phyloP scores from a whole-genome alignment of 495 filamentous ascomycete genomes.

The Penicillium antarcticum region DNA sequence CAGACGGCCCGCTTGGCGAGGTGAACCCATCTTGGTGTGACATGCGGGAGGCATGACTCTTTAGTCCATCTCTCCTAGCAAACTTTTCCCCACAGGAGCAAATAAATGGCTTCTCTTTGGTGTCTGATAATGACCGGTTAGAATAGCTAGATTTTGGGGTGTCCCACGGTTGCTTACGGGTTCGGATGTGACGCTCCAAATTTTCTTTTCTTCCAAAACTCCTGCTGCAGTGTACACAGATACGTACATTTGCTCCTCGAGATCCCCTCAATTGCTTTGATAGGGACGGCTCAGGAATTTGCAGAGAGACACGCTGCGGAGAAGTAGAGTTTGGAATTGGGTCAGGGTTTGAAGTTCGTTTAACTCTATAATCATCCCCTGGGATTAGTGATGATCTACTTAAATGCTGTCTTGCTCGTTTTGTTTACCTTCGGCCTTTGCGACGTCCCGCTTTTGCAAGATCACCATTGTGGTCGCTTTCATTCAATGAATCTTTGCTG shows the following conservation, averaged over 20 bases:
- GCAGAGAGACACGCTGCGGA: too few species aligned
- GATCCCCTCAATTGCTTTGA: conserved; percentile 21
- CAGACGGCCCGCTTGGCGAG: conserved; percentile 32
- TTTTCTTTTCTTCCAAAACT: conserved; percentile 43
- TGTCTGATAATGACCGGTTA: conserved; percentile 35
- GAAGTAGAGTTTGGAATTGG: too few species aligned
- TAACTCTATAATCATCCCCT: too few species aligned
- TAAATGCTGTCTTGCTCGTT: too few species aligned
- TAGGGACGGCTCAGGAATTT: conserved; percentile 16
- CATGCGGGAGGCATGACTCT: conserved; percentile 48
- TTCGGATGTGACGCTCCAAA: conserved; percentile 53
- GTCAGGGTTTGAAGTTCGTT: too few species aligned
- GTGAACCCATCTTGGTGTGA: conserved; percentile 32
- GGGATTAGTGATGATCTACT: too few species aligned
- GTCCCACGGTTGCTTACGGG: conserved; percentile 40
- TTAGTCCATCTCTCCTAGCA: conserved; percentile 50
- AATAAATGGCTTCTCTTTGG: conserved; percentile 53
- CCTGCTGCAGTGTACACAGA: conserved; percentile 39
- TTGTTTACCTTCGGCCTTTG: too few species aligned
- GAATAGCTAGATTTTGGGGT: conserved; percentile 8
- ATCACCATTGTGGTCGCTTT: too few species aligned
- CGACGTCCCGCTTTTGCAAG: too few species aligned
- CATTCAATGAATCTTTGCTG: too few species aligned
- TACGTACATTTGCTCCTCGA: conserved; percentile 34
- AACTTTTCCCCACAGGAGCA: conserved; percentile 53